Conservation (phyloP, 2,329 filamentous ascomycete species). For the Thyridium curvatum region DNA sequence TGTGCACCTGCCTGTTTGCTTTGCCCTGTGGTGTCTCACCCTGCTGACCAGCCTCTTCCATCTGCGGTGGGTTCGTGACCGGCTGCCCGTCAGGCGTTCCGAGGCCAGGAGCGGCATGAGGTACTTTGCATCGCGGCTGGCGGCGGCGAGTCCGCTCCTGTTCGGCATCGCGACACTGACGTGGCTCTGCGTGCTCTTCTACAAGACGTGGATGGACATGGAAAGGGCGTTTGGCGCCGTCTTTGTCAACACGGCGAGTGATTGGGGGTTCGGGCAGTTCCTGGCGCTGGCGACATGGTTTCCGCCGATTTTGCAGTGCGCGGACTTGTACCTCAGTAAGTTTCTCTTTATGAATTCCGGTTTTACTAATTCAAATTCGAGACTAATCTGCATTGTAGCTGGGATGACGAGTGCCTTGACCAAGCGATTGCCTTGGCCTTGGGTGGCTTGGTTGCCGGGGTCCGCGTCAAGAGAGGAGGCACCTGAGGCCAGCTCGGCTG, state of each 20-base stretch:
- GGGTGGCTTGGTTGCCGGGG: no score
- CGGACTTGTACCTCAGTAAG: no score
- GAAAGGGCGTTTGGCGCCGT: neutral
- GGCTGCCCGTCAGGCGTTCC: neutral
- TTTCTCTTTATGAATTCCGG: no score
- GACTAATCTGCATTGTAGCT: no score
- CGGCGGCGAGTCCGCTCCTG: neutral
- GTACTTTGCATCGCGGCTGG: no score
- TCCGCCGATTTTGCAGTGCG: neutral
- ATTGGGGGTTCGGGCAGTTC: constrained; percentile 1
- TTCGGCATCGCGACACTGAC: neutral
- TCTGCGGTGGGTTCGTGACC: neutral
- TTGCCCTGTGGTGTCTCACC: neutral
- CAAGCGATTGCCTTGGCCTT: no score
- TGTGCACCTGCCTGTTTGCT: neutral
- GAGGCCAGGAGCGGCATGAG: no score
- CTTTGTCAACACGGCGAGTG: neutral
- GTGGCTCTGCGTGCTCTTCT: neutral
- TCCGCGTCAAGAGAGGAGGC: no score
- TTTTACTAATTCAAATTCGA: no score
- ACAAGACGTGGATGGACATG: neutral
- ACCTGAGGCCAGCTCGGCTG: no score
- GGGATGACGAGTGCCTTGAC: no score
- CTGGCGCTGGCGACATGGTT: neutral
- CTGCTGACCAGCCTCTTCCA: neutral